Percentiles rank a stretch among this genome's conserved stretches.
Conservation (phyloP, 352 stramenopile genomes). For the Phytophthora hybrid region DNA sequence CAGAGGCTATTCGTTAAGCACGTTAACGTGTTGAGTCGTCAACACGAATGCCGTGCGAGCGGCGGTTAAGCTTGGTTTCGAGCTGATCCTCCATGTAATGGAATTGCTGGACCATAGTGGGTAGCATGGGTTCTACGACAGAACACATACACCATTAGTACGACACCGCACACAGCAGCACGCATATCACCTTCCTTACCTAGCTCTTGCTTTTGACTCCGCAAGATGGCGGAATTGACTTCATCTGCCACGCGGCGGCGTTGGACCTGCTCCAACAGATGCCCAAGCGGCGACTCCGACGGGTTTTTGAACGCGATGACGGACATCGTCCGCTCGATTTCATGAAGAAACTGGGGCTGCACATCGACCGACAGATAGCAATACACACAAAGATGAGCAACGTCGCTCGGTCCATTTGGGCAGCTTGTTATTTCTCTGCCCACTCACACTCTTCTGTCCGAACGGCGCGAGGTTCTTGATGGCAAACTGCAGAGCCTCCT, state of each 20-base stretch:
- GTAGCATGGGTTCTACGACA: constrained; percentile 68
- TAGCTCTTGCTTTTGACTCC: constrained; percentile 78
- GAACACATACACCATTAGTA: neutral
- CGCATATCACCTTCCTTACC: constrained; percentile 31
- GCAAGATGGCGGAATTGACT: constrained; percentile 79
- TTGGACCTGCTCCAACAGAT: constrained; percentile 70
- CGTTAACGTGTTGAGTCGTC: constrained; percentile 47
- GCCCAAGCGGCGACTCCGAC: constrained; percentile 57
- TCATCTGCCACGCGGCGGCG: constrained; percentile 73
- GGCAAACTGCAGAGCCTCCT: constrained; percentile 74
- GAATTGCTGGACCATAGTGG: constrained; percentile 81
- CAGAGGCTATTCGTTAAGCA: neutral
- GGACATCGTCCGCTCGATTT: constrained; percentile 84
- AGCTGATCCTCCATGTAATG: constrained; percentile 85
- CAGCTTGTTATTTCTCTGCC: neutral
- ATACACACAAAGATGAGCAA: neutral
- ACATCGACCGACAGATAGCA: neutral
- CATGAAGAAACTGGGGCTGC: constrained; percentile 72
- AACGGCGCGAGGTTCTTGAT: constrained; percentile 78
- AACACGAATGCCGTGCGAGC: constrained; percentile 55
- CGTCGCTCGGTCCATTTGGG: neutral
- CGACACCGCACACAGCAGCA: neutral
- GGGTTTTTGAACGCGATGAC: constrained; percentile 82
- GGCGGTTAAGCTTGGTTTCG: constrained; percentile 64
- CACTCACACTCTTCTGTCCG: constrained; percentile 77